Evolutionary conservation across 169 alveolate genomes (phyloP).

Genomic region (Plasmodium falciparum): DNA sequence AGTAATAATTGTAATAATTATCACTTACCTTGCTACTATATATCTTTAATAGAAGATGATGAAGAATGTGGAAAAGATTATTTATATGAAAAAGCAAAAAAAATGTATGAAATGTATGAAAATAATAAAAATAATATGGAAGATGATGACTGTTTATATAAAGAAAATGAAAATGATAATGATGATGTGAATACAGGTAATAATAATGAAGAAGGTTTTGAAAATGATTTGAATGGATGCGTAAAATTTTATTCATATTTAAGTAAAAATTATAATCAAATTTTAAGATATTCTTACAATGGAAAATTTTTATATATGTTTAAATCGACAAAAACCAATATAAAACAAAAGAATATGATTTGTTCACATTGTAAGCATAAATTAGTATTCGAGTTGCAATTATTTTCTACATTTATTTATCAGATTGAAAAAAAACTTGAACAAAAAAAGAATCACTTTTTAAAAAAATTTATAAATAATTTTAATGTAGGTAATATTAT

Average conservation of each 20-base stretch:
- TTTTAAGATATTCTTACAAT: conserved; percentile 70
- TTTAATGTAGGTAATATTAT: conserved; percentile 71
- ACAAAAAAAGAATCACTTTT: conserved; percentile 6
- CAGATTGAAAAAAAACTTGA: conserved; percentile 48
- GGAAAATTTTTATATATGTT: conserved; percentile 67
- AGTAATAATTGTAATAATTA: neutral
- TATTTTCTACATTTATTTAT: conserved; percentile 65
- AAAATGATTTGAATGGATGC: conserved; percentile 76
- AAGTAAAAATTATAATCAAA: conserved; percentile 74
- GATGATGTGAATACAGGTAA: neutral
- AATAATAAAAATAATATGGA: conserved; percentile 26
- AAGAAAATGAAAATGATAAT: conserved; percentile 28
- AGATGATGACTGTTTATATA: conserved; percentile 10
- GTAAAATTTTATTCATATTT: conserved; percentile 63
- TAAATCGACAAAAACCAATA: conserved; percentile 31
- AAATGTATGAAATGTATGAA: conserved; percentile 66
- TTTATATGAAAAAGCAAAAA: conserved; percentile 67
- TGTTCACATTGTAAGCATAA: conserved; percentile 55
- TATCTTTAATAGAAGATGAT: conserved; percentile 63
- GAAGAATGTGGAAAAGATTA: conserved; percentile 67
- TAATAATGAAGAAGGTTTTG: conserved; percentile 41
- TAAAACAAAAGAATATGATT: conserved; percentile 13
- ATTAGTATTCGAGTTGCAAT: conserved; percentile 59
- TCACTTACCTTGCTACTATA: conserved; percentile 35
- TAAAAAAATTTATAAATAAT: conserved; percentile 37